Evolutionary conservation across 106 monocot species (phyloP), one percentile per base, ranked within the genome.

Genomic region (Gastrodia elata): DNA sequence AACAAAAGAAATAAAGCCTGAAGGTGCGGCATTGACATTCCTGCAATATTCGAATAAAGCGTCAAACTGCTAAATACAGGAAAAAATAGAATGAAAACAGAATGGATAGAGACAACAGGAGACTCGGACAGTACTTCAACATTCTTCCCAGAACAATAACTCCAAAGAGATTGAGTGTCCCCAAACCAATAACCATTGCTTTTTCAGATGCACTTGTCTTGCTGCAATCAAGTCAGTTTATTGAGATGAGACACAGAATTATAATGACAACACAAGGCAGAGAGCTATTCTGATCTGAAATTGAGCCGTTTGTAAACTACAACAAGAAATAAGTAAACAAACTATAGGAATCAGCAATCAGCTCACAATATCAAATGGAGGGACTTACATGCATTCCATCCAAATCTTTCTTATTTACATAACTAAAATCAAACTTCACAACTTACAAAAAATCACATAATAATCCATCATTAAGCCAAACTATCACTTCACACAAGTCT

Each of bases 151-250:
- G 80, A 78, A 98, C 46, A 34, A 93, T 68, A 11, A 98, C 88
- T 64, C 98, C 98, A 82, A 87, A 98, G 71, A 98, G 78, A 89
- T 98, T 98, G 43, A 98, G 83, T 72, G 88, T 85, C 39, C 98
- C 98, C 78, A 98, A 74, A 26, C 93, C 93, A 70, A 83, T 46
- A 55, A 89, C 98, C 93, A 93, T 81, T 82, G 93, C 98, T 78
- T 75, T 90, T 75, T 98, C 86, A 26, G 88, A 82, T 38, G 76
- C n/a, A 28, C 78, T 76, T 65, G 87, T 72, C 87, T 93, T 98
- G 76, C 98, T 98, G 91, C 76, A 88, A 38, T 37, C 35, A 67
- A 22, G 37, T 4, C 18, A 36, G 67, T 37, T 61, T 4, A 61
- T 44, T 15, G 15, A 44, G 8, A 15, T 28, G 27, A 61, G 27